Evolutionary conservation across 148 eudicot species (phyloP), one percentile per base, ranked within the genome.

Genomic region (Heliamphora exappendiculata): DNA sequence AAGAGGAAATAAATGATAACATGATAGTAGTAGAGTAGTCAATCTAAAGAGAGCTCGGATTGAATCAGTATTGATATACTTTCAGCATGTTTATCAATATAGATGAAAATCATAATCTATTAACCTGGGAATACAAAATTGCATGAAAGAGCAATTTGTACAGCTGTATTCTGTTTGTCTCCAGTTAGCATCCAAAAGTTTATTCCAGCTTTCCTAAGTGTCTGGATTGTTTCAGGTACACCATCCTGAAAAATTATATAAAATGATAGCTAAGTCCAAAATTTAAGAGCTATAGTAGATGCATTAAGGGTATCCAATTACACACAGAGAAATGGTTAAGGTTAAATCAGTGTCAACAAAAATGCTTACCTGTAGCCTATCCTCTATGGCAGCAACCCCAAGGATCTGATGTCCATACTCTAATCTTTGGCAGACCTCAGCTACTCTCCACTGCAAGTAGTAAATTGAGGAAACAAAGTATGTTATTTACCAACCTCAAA

Each of bases 161-260:
- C 86, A 74, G 98, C 98, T 54, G 98, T 95, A 76, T 80, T 86
- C 82, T 92, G 91, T 87, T 95, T 92, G 88, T 95, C 97, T 78
- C 98, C 98, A 70, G 98, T 95, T 63, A 95, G 83, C 98, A 95
- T 95, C 98, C 98, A 95, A 87, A 92, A 92, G 84, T 92, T 92
- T 80, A 95, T 95, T 60, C 98, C 98, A 20, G 97, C 98, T 87
- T 83, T 89, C 80, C 98, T 87, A 54, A 95, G 94, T 57, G 91
- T 87, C 72, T 85, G 91, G 76, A 95, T 95, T 67, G 98, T 91
- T 80, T 95, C 97, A 26, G 98, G 98, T 45, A 95, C 98, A 67
- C 91, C 97, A 75, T 91, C 90, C 98, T 95, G 87, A 33, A 82
- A 77, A 79, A 36, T 59, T 20, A 45, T 63, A 60, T 70, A 64